Evolutionary conservation across 768 basidiomycete genomes (phyloP).

Genomic region (Leucocoprinus sp.): DNA sequence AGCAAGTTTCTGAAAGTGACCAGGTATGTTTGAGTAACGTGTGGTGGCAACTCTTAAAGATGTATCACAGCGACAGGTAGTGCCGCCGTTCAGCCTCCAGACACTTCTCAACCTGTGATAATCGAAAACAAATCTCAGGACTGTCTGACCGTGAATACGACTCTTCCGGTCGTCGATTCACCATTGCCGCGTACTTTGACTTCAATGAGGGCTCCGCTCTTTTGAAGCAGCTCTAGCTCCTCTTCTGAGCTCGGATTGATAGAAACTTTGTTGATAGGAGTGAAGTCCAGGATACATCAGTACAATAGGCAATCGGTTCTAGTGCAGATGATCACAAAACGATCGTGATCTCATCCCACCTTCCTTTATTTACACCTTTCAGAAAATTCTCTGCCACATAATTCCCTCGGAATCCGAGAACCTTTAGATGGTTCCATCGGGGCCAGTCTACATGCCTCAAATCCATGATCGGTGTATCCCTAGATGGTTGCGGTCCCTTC

Average conservation of each 20-base stretch:
- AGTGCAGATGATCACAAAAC: too few relatives aligned
- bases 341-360: constrained; percentile 58
- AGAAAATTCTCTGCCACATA: constrained; percentile 33
- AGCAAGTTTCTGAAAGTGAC: constrained; percentile 7
- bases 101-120: constrained; percentile 38
- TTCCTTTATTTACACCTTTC: constrained; percentile 43
- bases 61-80: constrained; percentile 21
- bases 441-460: constrained; percentile 51
- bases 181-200: too few relatives aligned
- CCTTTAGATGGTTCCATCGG: constrained; percentile 42
- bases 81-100: constrained; percentile 48
- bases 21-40: neutral
- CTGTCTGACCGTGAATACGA: neutral
- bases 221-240: too few relatives aligned
- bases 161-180: too few relatives aligned
- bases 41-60: neutral
- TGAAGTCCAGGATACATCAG: too few relatives aligned
- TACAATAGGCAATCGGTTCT: too few relatives aligned
- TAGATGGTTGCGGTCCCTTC: constrained; percentile 5
- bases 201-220: too few relatives aligned
- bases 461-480: constrained; percentile 19
- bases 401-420: constrained; percentile 53
- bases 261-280: too few relatives aligned
- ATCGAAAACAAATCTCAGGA: too few relatives aligned
- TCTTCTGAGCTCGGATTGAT: too few relatives aligned